Evolutionary conservation across 441 rosid genomes (phyloP), one percentile per base, ranked within the genome.

Genomic region (Populus hybrid): DNA sequence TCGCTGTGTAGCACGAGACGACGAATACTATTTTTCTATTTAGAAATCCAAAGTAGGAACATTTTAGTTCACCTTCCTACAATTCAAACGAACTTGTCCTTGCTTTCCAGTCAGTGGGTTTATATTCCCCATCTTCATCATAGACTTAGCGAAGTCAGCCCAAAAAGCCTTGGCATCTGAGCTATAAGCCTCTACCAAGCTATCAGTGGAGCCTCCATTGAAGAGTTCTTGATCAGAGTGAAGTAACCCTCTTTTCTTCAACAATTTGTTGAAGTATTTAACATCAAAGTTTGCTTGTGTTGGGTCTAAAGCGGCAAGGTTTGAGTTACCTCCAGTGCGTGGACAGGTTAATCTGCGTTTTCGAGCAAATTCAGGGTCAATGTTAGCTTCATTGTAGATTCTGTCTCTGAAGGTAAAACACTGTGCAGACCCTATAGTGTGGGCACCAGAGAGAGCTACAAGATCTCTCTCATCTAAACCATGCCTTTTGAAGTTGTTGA

Each of bases 71-170:
- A 85, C 80, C 29, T 2, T 76, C 79, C 86, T 76, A 74, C 92
- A 90, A 9, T 87, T 78, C 14, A 20, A 21, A 50, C 87, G 84
- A 84, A 87, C 68, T 72, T 87, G 86, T 20, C 94, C 90, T 65
- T 72, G 8, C 4, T 76, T 31, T 14, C 90, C 87, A 0, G 84
- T 85, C 80, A 86, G 73, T 0, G 85, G 87, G 29, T 79, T 81
- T 3, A 90, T 83, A 36, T 83, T 89, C 5, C 94, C 92, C 92
- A 89, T 86, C 83, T 88, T 90, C 24, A 84, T 50, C 87, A 90
- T 86, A 1, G 91, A 85, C 12, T 74, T 61, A 0, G 76, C 84
- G 53, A 87, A 87, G 76, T 81, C 87, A 20, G 61, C 12, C 64
- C 74, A 82, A 11, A 87, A 86, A 4, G 71, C 83, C 21, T 69